A percentile compares a stretch with the other conserved stretches of the same genome.
phyloP scores from a whole-genome alignment of 768 basidiomycete genomes.

The Leucosporidium yakuticum region DNA sequence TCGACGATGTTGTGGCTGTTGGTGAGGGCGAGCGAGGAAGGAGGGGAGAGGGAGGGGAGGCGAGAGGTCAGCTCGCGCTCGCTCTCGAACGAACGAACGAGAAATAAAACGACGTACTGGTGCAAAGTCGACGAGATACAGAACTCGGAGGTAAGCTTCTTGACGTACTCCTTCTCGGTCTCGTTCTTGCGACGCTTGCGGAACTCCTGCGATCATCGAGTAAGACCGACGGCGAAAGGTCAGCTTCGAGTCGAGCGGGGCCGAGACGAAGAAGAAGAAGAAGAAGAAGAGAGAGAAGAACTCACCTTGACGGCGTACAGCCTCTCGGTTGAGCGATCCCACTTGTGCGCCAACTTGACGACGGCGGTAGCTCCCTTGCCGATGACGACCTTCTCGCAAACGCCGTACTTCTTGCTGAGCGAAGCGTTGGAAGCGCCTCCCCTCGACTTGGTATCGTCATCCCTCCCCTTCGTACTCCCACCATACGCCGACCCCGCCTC shows the following conservation, averaged over 20 bases:
- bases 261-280: conserved; percentile 2
- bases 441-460: conserved; percentile 52
- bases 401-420: conserved; percentile 84
- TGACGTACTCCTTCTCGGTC: conserved; percentile 98
- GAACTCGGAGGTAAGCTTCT: conserved; percentile 98
- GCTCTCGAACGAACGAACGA: no score
- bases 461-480: conserved; percentile 15
- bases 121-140: conserved; percentile 89
- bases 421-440: conserved; percentile 53
- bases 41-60: not conserved
- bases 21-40: conserved; percentile 38
- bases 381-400: conserved; percentile 93
- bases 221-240: no score
- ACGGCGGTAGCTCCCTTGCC: conserved; percentile 98
- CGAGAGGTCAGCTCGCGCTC: not conserved
- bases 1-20: conserved; percentile 90
- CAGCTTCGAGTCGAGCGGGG: conserved; percentile 21
- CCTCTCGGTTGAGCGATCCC: conserved; percentile 85
- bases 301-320: conserved; percentile 94
- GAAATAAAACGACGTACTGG: conserved; percentile 25
- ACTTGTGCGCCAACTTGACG: conserved; percentile 93
- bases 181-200: conserved; percentile 96
- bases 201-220: conserved; percentile 83
- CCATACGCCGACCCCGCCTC: conserved; percentile 21
- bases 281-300: not conserved